phyloP scores from a whole-genome alignment of 371 early-diverging fungal species.

The Mortierella sp. region DNA sequence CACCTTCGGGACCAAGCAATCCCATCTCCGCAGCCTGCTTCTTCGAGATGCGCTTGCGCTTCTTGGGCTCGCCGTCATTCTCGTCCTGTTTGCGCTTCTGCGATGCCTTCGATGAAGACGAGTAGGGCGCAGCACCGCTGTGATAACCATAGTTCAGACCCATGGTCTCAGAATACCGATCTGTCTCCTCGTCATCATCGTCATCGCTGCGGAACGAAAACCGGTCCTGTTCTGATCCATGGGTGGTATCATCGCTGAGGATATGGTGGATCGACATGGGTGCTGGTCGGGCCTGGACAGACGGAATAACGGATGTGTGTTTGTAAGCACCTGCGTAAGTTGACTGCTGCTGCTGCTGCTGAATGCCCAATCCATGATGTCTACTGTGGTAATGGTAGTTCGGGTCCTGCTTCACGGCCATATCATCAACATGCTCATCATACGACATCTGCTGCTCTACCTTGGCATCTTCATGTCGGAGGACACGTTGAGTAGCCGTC shows the following conservation, averaged over 20 bases:
- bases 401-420: constrained; percentile 13
- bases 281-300: constrained; percentile 18
- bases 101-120: neutral
- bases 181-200: neutral
- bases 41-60: constrained; percentile 38
- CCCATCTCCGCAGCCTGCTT: constrained; percentile 36
- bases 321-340: neutral
- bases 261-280: constrained; percentile 42
- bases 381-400: neutral
- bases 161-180: constrained; percentile 3
- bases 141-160: neutral
- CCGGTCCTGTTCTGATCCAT: neutral
- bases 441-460: neutral
- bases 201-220: constrained; percentile 5
- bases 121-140: neutral
- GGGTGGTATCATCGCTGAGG: constrained; percentile 16
- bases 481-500: constrained; percentile 33
- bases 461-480: constrained; percentile 36
- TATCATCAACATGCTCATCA: constrained; percentile 16
- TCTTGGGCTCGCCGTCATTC: constrained; percentile 14
- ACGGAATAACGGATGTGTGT: constrained; percentile 8
- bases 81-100: constrained; percentile 26
- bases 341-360: neutral
- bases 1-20: constrained; percentile 15
- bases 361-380: constrained; percentile 13